Evolutionary conservation across 768 basidiomycete genomes (phyloP).

Genomic region (Auricularia cornea): DNA sequence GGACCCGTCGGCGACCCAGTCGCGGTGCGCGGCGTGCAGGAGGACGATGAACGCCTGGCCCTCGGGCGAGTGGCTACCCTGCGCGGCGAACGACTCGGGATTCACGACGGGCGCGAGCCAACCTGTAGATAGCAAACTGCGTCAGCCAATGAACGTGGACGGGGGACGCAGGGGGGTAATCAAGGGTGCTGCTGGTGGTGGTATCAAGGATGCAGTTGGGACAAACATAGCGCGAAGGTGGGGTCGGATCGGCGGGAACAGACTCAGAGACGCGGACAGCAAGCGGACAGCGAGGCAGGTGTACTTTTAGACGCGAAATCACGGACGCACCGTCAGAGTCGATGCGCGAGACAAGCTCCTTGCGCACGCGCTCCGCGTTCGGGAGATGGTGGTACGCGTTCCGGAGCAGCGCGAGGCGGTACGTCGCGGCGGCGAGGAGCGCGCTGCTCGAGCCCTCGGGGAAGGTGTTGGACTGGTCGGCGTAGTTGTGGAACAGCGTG

Average conservation of each 20-base stretch:
- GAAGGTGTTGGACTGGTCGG: constrained; percentile 51
- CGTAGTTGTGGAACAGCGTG: constrained; percentile 64
- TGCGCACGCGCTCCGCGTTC: constrained; percentile 48
- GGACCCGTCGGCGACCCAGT: constrained; percentile 56
- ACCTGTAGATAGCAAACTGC: constrained; percentile 22
- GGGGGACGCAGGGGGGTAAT: neutral
- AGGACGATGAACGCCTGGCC: constrained; percentile 71
- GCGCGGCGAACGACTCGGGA: constrained; percentile 42
- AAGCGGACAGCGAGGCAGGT: neutral
- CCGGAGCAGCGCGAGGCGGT: constrained; percentile 53
- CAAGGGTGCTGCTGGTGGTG: neutral
- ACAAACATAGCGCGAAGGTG: no score
- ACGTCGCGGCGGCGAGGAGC: constrained; percentile 68
- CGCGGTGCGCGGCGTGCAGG: constrained; percentile 66
- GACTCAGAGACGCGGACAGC: neutral
- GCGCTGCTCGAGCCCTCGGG: constrained; percentile 67
- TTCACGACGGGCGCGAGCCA: constrained; percentile 72
- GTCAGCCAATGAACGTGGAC: neutral
- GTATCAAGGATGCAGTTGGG: no score
- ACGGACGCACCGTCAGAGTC: neutral
- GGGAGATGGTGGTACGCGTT: constrained; percentile 43
- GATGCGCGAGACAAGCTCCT: constrained; percentile 21
- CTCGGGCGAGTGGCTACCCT: constrained; percentile 59
- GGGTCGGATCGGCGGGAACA: neutral
- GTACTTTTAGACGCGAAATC: no score